These are phyloP conservation scores for Sporothrix brasiliensis DNA, from an alignment of 2,329 filamentous ascomycete genomes.

Conservation along the genomic window DNA sequence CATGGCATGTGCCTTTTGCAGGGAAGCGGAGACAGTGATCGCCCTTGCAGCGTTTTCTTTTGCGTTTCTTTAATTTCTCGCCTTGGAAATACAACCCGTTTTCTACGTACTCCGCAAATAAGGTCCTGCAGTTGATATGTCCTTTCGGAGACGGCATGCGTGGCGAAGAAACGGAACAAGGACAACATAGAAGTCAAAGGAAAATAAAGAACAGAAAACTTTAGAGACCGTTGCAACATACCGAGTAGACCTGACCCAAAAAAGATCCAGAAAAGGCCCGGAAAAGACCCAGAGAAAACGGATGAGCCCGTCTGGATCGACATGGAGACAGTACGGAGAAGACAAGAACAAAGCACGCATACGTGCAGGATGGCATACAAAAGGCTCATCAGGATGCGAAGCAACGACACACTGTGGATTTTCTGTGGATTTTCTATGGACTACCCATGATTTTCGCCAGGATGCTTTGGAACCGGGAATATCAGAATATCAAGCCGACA, in stretches of 20 bases:
- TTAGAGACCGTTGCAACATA: no score
- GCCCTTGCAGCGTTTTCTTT: background rate
- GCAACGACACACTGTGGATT: background rate
- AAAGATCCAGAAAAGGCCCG: conserved; percentile 12
- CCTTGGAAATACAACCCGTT: no score
- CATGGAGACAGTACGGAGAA: background rate
- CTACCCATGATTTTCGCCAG: background rate
- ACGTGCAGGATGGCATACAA: background rate
- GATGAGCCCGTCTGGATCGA: conserved; percentile 24
- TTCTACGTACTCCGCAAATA: no score
- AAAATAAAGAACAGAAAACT: background rate
- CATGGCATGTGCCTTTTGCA: background rate
- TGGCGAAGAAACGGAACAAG: no score
- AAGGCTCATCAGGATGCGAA: background rate
- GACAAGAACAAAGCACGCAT: background rate
- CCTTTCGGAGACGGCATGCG: background rate
- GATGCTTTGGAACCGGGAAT: background rate
- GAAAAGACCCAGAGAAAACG: conserved; percentile 19
- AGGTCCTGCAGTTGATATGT: conserved; percentile 2
- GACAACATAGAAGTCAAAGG: background rate
- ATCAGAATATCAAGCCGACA: background rate
- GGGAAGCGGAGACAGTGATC: background rate
- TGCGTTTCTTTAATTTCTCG: background rate
- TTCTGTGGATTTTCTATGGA: background rate
- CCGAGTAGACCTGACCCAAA: background rate